Percentiles rank a stretch among this genome's conserved stretches.
Conservation (phyloP, 495 filamentous ascomycete species). For the Aspergillus nidulans region DNA sequence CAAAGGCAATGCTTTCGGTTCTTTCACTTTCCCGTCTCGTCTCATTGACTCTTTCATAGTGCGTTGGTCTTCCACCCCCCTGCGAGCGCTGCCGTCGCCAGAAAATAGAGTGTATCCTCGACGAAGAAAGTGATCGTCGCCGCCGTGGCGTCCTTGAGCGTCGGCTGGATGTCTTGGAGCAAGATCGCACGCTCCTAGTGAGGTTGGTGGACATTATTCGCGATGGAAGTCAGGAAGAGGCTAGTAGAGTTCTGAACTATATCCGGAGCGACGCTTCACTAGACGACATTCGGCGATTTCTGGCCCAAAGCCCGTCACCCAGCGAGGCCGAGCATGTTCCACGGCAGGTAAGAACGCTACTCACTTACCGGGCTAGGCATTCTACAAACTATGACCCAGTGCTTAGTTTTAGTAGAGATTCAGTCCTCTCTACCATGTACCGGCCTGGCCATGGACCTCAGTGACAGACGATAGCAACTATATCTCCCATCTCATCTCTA, state of each 20-base stretch:
- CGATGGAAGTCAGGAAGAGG: background rate
- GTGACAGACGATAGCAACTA: slow-evolving; percentile 35
- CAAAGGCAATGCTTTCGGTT: background rate
- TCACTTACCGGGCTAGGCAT: background rate
- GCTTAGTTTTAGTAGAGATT: background rate
- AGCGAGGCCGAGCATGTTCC: background rate
- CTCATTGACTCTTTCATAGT: background rate
- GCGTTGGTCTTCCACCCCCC: background rate
- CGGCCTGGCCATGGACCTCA: slow-evolving; percentile 37
- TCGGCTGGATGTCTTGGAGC: background rate
- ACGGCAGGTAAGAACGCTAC: background rate
- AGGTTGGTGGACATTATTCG: background rate
- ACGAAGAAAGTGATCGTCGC: background rate
- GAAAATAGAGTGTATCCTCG: background rate
- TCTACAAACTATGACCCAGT: background rate
- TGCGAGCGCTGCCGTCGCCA: background rate
- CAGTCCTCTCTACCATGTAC: slow-evolving; percentile 18
- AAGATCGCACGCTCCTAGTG: background rate
- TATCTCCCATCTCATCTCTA: slow-evolving; percentile 38
- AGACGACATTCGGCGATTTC: background rate
- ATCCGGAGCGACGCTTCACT: background rate
- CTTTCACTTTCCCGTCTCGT: background rate
- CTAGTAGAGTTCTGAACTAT: background rate
- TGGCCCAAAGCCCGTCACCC: background rate
- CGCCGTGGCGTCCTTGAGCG: background rate